Evolutionary conservation across 179 eudicot species (phyloP).

Genomic region (Corrigiola litoralis): DNA sequence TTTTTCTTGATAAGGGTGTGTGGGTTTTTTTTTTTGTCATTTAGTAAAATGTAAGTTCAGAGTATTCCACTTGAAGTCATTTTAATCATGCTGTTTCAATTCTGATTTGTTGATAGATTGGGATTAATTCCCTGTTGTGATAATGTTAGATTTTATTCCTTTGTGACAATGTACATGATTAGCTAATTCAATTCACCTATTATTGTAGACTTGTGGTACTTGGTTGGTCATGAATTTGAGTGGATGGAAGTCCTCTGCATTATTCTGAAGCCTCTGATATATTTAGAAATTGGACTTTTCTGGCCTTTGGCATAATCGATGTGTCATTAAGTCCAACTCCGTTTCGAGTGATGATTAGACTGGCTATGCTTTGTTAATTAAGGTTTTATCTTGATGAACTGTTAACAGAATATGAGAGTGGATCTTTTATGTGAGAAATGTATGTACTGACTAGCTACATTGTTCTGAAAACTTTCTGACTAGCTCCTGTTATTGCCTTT

Average conservation of each 20-base stretch:
- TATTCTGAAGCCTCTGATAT: too few species aligned
- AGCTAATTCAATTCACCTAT: too few species aligned
- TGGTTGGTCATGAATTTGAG: too few species aligned
- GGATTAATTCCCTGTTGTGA: background rate
- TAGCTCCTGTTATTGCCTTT: background rate
- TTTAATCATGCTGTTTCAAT: constrained; percentile 14
- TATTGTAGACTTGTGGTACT: too few species aligned
- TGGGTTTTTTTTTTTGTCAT: constrained; percentile 31
- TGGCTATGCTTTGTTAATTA: background rate
- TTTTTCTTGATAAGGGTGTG: constrained; percentile 35
- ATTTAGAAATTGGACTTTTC: too few species aligned
- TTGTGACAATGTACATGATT: too few species aligned
- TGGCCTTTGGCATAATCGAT: too few species aligned
- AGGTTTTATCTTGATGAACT: too few species aligned
- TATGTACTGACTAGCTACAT: background rate
- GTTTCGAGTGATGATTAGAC: background rate
- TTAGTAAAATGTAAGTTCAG: constrained; percentile 7
- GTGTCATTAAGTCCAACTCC: too few species aligned
- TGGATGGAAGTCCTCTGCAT: too few species aligned
- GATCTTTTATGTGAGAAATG: background rate
- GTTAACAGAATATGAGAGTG: too few species aligned
- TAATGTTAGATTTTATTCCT: too few species aligned
- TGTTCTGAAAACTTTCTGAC: background rate
- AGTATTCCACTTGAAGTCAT: constrained; percentile 1
- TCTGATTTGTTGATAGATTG: constrained; percentile 10